A percentile compares a stretch with the other conserved stretches of the same genome.
These are phyloP conservation scores for Lipomyces anomalus DNA, from an alignment of 805 yeast species.

Conservation along the genomic window DNA sequence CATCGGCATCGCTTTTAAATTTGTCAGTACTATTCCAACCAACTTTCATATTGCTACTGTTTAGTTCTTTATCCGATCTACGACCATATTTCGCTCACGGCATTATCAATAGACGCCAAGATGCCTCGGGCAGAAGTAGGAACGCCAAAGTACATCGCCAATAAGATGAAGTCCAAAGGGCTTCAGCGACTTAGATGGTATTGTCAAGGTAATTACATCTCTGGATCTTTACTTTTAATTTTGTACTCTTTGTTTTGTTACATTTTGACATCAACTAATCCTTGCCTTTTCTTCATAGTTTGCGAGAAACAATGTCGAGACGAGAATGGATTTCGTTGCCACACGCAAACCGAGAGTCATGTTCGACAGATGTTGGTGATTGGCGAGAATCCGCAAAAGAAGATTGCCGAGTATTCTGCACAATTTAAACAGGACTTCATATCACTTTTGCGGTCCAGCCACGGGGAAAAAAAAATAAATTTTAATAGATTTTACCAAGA, in stretches of 20 bases:
- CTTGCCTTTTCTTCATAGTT: conserved; percentile 31
- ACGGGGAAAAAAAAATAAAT: conserved; percentile 73
- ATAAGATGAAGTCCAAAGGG: conserved; percentile 74
- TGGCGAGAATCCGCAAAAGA: conserved; percentile 38
- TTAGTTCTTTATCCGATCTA: too few species aligned
- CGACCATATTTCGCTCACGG: too few species aligned
- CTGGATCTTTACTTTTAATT: not conserved
- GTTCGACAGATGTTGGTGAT: conserved; percentile 48
- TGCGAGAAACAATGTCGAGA: conserved; percentile 94
- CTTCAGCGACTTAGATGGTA: conserved; percentile 80
- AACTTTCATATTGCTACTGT: too few species aligned
- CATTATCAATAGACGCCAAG: too few species aligned
- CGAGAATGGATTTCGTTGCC: conserved; percentile 91
- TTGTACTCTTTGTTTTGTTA: not conserved
- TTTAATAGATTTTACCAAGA: conserved; percentile 89
- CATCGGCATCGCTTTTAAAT: too few species aligned
- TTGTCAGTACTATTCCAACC: too few species aligned
- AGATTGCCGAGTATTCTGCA: conserved; percentile 52
- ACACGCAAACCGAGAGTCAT: conserved; percentile 77
- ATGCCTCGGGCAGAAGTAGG: conserved; percentile 60
- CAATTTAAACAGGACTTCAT: conserved; percentile 63
- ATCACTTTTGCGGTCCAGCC: conserved; percentile 53
- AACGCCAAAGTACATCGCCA: conserved; percentile 64
- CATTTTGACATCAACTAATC: too few species aligned
- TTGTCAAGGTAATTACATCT: conserved; percentile 47